These are phyloP conservation scores for Trifolium dubium DNA, from an alignment of 306 rosid genomes.

Conservation along the genomic window DNA sequence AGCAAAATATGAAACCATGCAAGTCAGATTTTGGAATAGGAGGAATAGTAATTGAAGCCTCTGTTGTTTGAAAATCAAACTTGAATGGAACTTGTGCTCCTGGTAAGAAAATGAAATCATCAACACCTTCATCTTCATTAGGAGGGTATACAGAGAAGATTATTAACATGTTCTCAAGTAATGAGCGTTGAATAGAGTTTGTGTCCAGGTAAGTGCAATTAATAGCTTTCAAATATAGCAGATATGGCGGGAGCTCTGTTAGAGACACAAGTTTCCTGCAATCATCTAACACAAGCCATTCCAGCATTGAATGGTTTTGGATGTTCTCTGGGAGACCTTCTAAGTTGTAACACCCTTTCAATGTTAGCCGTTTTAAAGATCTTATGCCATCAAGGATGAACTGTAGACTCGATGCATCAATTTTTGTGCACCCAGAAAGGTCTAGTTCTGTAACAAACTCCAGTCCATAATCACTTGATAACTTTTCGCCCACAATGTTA, in stretches of 20 bases:
- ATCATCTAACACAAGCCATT: neutral
- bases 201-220: constrained; percentile 10
- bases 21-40: neutral
- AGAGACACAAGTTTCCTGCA: constrained; percentile 1
- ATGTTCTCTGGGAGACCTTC: constrained; percentile 11
- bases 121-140: neutral
- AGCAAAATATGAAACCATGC: neutral
- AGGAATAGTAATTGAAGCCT: constrained; percentile 4
- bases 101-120: neutral
- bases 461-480: neutral
- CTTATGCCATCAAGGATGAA: neutral
- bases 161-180: neutral
- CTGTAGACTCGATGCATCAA: neutral
- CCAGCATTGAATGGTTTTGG: neutral
- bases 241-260: neutral
- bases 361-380: neutral
- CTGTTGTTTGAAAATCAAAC: neutral
- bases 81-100: neutral
- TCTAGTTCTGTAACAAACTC: neutral
- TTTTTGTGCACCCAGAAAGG: neutral
- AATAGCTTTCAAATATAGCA: neutral
- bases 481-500: neutral
- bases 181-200: neutral
- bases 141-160: no score
- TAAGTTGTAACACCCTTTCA: neutral